These are phyloP conservation scores for Pseudoturritis turrita DNA, from an alignment of 345 rosid genomes.

Conservation along the genomic window DNA sequence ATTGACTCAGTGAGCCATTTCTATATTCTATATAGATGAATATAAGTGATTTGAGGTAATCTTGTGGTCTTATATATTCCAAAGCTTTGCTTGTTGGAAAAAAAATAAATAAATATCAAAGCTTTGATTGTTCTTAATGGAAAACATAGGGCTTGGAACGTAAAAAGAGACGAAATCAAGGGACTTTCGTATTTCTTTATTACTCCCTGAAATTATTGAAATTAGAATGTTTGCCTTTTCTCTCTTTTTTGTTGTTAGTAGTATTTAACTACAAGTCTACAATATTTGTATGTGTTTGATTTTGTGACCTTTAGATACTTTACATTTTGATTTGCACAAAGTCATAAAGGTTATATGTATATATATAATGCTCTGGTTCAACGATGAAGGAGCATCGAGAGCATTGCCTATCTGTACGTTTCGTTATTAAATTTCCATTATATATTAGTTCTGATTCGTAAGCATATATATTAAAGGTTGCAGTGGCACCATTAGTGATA, in stretches of 20 bases:
- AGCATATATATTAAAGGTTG: not conserved
- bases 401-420: not conserved
- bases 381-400: not conserved
- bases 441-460: not conserved
- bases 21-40: not conserved
- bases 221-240: not conserved
- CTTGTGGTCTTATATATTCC: not conserved
- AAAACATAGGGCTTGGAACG: not conserved
- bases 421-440: not conserved
- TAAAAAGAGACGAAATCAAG: not conserved
- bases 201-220: not conserved
- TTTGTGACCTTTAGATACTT: not conserved
- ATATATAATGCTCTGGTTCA: not conserved
- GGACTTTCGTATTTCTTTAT: not conserved
- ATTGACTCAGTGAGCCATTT: slow-evolving; percentile 28
- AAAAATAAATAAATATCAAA: slow-evolving; percentile 6
- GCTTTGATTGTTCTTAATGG: slow-evolving; percentile 1
- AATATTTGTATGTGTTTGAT: not conserved
- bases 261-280: not conserved
- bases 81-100: slow-evolving; percentile 10
- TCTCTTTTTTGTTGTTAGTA: not conserved
- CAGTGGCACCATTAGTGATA: not conserved
- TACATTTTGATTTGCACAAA: not conserved
- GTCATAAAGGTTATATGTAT: not conserved
- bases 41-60: not conserved